A percentile compares a stretch with the other conserved stretches of the same genome.
Conservation (phyloP, 768 basidiomycete species). For the Leccinum aurantiacum region DNA sequence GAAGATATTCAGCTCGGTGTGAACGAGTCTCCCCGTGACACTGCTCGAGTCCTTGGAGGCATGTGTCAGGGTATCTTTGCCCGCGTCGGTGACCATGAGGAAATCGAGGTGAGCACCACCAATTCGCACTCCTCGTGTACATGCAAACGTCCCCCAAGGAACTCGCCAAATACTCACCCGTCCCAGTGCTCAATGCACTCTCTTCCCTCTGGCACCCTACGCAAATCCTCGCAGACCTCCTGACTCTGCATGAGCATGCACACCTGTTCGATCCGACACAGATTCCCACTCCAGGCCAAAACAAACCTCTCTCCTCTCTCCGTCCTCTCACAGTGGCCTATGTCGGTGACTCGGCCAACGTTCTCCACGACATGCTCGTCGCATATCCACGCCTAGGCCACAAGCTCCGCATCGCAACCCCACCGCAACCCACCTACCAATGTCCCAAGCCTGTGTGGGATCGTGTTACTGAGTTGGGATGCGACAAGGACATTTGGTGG, state of each 20-base stretch:
- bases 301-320: constrained; percentile 48
- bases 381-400: constrained; percentile 91
- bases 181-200: constrained; percentile 95
- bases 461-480: constrained; percentile 71
- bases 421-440: constrained; percentile 58
- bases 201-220: constrained; percentile 97
- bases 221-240: constrained; percentile 88
- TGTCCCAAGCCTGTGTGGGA: constrained; percentile 77
- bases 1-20: constrained; percentile 96
- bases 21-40: constrained; percentile 85
- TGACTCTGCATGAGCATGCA: constrained; percentile 82
- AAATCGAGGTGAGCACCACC: constrained; percentile 72
- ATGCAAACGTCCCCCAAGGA: constrained; percentile 50
- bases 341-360: constrained; percentile 93
- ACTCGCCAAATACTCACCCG: constrained; percentile 84
- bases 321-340: constrained; percentile 88
- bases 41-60: constrained; percentile 83
- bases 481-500: constrained; percentile 75
- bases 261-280: constrained; percentile 47
- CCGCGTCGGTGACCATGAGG: constrained; percentile 87
- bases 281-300: constrained; percentile 13
- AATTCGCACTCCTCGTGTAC: background rate
- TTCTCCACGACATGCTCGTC: constrained; percentile 96
- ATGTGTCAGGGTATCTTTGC: constrained; percentile 99
- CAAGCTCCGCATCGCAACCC: constrained; percentile 80